Conservation (phyloP, 1,284 basidiomycete species). For the Albatrellus sp. region DNA sequence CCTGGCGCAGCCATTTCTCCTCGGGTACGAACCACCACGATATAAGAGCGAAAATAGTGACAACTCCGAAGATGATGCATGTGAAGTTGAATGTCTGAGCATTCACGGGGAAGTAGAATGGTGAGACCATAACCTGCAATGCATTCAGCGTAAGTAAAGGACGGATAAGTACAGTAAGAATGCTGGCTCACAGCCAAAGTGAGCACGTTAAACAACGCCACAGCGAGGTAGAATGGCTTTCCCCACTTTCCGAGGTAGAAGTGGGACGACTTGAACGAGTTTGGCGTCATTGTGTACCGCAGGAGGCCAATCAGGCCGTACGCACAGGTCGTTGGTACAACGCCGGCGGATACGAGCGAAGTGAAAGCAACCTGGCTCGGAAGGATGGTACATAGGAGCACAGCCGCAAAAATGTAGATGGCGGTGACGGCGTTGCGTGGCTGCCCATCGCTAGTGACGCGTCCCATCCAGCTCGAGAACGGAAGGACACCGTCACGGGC, state of each 20-base stretch:
- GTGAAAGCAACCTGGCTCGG: conserved; percentile 82
- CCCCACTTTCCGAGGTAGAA: conserved; percentile 58
- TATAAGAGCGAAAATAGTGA: conserved; percentile 67
- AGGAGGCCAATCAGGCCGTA: conserved; percentile 69
- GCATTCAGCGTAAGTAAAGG: conserved; percentile 2
- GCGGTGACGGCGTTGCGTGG: conserved; percentile 74
- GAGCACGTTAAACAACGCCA: conserved; percentile 60
- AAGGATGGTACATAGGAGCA: conserved; percentile 69
- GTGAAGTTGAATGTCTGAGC: conserved; percentile 71
- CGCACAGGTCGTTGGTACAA: conserved; percentile 70
- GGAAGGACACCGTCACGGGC: conserved; percentile 85
- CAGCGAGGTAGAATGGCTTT: conserved; percentile 54
- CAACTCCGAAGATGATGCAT: conserved; percentile 61
- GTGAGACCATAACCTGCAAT: conserved; percentile 59
- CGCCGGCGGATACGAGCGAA: conserved; percentile 73
- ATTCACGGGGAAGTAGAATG: conserved; percentile 71
- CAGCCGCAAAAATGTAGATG: conserved; percentile 64
- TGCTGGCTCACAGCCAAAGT: conserved; percentile 49
- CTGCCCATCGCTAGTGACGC: conserved; percentile 56
- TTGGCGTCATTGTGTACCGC: conserved; percentile 60
- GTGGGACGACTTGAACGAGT: conserved; percentile 61
- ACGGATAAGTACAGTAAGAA: background rate
- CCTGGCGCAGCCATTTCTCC: conserved; percentile 62
- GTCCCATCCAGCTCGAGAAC: conserved; percentile 66
- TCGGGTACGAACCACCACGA: conserved; percentile 70